A percentile compares a stretch with the other conserved stretches of the same genome.
phyloP scores from a whole-genome alignment of 2,329 filamentous ascomycete genomes.

The Epichloe sylvatica region DNA sequence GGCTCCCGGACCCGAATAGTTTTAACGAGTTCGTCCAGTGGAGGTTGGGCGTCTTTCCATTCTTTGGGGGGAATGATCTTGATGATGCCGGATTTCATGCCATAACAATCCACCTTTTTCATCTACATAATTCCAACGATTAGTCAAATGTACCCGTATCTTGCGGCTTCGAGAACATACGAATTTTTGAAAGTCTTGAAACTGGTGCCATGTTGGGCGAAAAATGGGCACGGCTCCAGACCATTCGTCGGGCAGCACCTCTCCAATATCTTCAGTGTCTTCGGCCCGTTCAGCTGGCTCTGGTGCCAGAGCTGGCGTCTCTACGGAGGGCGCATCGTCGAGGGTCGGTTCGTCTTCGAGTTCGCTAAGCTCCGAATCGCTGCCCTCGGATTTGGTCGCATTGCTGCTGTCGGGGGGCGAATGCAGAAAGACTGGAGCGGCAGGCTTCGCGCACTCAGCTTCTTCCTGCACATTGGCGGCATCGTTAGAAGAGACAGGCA shows the following conservation, averaged over 20 bases:
- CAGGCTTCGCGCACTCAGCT: conserved; percentile 22
- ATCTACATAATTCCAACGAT: conserved; percentile 30
- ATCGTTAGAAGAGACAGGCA: conserved; percentile 13
- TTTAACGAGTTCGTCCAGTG: conserved; percentile 75
- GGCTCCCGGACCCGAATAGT: conserved; percentile 88
- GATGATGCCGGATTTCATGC: conserved; percentile 94
- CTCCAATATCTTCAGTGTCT: conserved; percentile 51
- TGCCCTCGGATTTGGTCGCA: conserved; percentile 42
- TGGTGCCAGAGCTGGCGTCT: conserved; percentile 11
- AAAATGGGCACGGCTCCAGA: conserved; percentile 89
- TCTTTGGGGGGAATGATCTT: conserved; percentile 89
- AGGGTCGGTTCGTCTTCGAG: conserved; percentile 41
- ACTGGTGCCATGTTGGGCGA: conserved; percentile 88
- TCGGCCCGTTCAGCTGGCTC: conserved; percentile 11
- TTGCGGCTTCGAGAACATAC: conserved; percentile 34
- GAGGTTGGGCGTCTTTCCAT: conserved; percentile 73
- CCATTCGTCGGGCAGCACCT: conserved; percentile 75
- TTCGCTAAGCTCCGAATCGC: conserved; percentile 53
- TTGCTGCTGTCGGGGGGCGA: conserved; percentile 53
- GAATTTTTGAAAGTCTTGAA: conserved; percentile 82
- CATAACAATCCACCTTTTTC: conserved; percentile 79
- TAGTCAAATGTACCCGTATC: conserved; percentile 13
- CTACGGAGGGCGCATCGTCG: conserved; percentile 17
- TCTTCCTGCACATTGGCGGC: conserved; percentile 15
- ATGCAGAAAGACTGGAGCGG: conserved; percentile 36